Evolutionary conservation across 2,329 filamentous ascomycete genomes (phyloP).

Genomic region (Delphinella strobiligena): DNA sequence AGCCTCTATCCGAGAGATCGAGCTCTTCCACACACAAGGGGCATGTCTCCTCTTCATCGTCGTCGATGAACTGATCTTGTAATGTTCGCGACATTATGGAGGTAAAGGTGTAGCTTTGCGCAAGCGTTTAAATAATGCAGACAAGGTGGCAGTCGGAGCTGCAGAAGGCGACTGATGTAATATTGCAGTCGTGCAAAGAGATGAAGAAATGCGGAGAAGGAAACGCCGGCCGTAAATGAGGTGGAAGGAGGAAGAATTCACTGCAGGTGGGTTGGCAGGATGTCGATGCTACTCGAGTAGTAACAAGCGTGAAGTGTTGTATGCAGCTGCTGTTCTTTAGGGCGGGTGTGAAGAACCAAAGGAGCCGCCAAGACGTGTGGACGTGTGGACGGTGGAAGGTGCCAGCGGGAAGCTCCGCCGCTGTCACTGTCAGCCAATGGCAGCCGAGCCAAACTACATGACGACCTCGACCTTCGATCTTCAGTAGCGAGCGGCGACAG

Average conservation of each 20-base stretch:
- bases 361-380: neutral
- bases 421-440: neutral
- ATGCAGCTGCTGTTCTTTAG: no score
- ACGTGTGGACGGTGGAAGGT: no score
- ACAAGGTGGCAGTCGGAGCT: neutral
- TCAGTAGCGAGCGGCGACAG: neutral
- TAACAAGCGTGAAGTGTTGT: no score
- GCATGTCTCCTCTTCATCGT: conserved; percentile 49
- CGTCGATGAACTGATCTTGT: conserved; percentile 43
- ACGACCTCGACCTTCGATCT: neutral
- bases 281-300: no score
- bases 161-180: no score
- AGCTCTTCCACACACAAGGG: conserved; percentile 98
- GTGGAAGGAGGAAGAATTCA: no score
- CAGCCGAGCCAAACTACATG: neutral
- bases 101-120: conserved; percentile 9
- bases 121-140: conserved; percentile 1
- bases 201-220: neutral
- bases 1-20: conserved; percentile 93
- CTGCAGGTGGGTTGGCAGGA: no score
- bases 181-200: no score
- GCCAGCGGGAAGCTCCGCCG: neutral
- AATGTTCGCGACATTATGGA: conserved; percentile 34
- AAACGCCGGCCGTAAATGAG: neutral
- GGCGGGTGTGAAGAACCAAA: no score